Base-by-base conservation (phyloP, 257 asterid species). In the Nicotiana noctiflora region DNA sequence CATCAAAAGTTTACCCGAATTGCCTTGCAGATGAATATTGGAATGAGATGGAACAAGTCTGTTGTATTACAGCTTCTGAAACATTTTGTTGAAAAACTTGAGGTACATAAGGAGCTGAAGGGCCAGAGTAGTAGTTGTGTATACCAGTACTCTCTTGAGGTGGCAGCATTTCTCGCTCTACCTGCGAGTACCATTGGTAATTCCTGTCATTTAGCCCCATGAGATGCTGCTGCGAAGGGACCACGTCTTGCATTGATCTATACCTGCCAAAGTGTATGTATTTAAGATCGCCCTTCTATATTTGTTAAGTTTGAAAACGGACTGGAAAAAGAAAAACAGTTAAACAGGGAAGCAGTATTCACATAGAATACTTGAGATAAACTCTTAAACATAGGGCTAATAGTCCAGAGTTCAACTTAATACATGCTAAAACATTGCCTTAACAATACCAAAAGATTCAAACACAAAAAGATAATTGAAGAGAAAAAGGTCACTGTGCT, bases 1-100 rank as follows among this genome's bases (percentile, higher is more conserved):
- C 17, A 74, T 74, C 44, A 49, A 46, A 74, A 23, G 61, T 49
- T 4, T 74, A 74, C 44, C 61, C 79, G 25, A 49, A 14, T 46
- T 13, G 62, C 44, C 79, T 49, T 14, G 51, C 19, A 74, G 14
- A 13, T 29, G 79, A 49, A 15, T n/a, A 1, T 8, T 74, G 40
- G 61, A 23, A 46, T 49, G 79, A 25, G 17, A 49, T 49, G 44
- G 44, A 74, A 74, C 44, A 74, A 49, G 79, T 49, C 62, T 74
- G 15, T 17, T 15, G 79, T 2, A 49, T 74, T 74, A 12, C 40
- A 80, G 70, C 55, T 29, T 85, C 77, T 21, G 72, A 67, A 66
- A 61, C 75, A 68, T 84, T 86, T 52, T 83, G 82, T 81, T 81
- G 88, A 49, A 60, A 27, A 66, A 63, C 81, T 44, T 84, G 66